Evolutionary conservation across 2,329 filamentous ascomycete species (phyloP).

Genomic region (Bipolaris zeicola): DNA sequence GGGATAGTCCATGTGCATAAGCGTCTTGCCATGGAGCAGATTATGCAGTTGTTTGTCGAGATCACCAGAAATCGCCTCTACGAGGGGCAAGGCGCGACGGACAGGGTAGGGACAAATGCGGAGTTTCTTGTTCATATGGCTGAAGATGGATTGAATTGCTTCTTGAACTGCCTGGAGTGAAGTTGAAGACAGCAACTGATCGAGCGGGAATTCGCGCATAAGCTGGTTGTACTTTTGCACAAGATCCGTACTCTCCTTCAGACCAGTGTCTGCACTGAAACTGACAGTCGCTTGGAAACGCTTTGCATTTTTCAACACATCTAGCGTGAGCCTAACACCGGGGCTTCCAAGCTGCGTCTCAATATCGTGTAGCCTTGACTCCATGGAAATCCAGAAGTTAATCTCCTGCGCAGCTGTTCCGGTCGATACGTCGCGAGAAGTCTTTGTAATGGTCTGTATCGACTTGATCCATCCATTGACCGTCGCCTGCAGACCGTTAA

Average conservation of each 20-base stretch:
- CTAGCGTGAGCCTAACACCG: conserved; percentile 87
- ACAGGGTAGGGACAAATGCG: conserved; percentile 96
- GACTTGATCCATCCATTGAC: conserved; percentile 99
- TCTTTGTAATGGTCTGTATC: conserved; percentile 94
- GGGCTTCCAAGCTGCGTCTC: conserved; percentile 86
- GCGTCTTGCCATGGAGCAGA: conserved; percentile 80
- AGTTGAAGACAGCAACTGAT: conserved; percentile 91
- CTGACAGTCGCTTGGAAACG: conserved; percentile 97
- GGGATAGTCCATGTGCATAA: conserved; percentile 90
- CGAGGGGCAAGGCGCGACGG: conserved; percentile 85
- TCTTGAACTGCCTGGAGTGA: conserved; percentile 88
- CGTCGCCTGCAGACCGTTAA: conserved; percentile 90
- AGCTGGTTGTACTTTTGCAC: conserved; percentile 99
- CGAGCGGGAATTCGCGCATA: conserved; percentile 96
- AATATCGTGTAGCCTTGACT: conserved; percentile 88
- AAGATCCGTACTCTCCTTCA: conserved; percentile 94
- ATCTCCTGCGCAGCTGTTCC: conserved; percentile 94
- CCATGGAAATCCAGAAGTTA: conserved; percentile 99
- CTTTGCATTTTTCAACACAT: conserved; percentile 95
- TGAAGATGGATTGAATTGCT: conserved; percentile 86
- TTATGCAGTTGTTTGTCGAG: conserved; percentile 85
- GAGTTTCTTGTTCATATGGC: conserved; percentile 96
- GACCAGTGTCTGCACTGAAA: conserved; percentile 91
- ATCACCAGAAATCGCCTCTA: conserved; percentile 94
- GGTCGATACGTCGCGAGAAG: conserved; percentile 79